These are phyloP conservation scores for Veloporphyrellus conicus DNA, from an alignment of 1,284 basidiomycete species.

Conservation along the genomic window DNA sequence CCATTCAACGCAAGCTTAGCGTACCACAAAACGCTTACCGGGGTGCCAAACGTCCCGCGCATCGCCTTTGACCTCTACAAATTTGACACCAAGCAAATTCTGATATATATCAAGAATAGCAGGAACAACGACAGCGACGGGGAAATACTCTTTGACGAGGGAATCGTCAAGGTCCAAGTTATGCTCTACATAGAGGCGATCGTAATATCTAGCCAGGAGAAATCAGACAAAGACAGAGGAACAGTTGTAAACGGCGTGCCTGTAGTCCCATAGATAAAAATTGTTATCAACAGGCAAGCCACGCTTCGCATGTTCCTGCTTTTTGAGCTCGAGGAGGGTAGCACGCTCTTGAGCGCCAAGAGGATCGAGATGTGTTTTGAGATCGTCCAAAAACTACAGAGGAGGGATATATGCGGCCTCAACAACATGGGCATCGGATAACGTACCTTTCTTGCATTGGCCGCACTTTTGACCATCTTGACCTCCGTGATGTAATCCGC, in stretches of 20 bases:
- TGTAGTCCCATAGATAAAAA: constrained; percentile 69
- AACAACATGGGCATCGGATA: background rate
- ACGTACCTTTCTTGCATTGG: constrained; percentile 51
- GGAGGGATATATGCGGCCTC: background rate
- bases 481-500: constrained; percentile 77
- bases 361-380: constrained; percentile 69
- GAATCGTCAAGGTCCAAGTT: constrained; percentile 67
- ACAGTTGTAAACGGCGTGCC: constrained; percentile 15
- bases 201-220: constrained; percentile 50
- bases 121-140: constrained; percentile 74
- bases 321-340: constrained; percentile 66
- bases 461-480: constrained; percentile 73
- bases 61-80: constrained; percentile 58
- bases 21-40: constrained; percentile 40
- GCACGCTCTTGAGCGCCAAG: constrained; percentile 64
- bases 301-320: constrained; percentile 59
- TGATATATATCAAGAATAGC: constrained; percentile 79
- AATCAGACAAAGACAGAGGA: background rate
- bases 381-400: constrained; percentile 62
- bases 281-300: constrained; percentile 61
- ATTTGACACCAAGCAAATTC: constrained; percentile 68
- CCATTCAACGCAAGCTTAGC: background rate
- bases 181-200: constrained; percentile 66
- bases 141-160: constrained; percentile 82
- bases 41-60: constrained; percentile 62